Evolutionary conservation across 2,329 filamentous ascomycete genomes (phyloP), one percentile per base, ranked within the genome.

Genomic region (Exserohilum rostratum): DNA sequence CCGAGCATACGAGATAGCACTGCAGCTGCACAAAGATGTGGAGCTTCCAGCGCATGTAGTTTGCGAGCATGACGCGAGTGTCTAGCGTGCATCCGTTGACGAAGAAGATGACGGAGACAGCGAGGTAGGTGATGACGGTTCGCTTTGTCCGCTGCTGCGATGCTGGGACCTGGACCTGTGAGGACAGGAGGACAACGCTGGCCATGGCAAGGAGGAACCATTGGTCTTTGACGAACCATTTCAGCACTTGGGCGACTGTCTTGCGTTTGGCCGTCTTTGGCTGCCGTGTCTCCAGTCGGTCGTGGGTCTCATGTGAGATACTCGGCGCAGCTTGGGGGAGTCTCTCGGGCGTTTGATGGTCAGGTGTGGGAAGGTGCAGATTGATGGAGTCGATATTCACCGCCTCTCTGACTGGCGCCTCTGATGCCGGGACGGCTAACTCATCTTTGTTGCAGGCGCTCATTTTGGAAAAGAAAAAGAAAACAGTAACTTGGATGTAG

Each of bases 11-110:
- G 2, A 89, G 75, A 67, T 89, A 90, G 50, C 85, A 88, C 58
- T 86, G 85, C 1, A 83, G 80, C 67, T 91, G 89, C 1, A 89
- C 86, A 22, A 89, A 79, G 9, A 86, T 66, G 65, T 91, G 88
- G 13, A 90, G 76, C 17, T 86, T 83, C 86, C 86, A 90, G 53
- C 89, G 87, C 50, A 80, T 79, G 53, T 85, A 80, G 64, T 90
- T 88, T 46, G 79, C 75, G 38, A 83, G 74, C 9, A 90, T 77
- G 62, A 89, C 85, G 30, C 80, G 78, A 0, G 84, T 85, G 6
- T 87, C 81, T 15, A 91, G 83, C 46, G 88, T 89, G 63, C 90
- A 81, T 3, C 88, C 88, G 50, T 87, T 90, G 61, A 90, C 81
- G 52, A 90, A 78, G 71, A 91, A 91, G 64, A 90, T 89, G 64